A percentile compares a stretch with the other conserved stretches of the same genome.
These are phyloP conservation scores for Sporothrix globosa DNA, from an alignment of 2,329 filamentous ascomycete species.

Conservation along the genomic window DNA sequence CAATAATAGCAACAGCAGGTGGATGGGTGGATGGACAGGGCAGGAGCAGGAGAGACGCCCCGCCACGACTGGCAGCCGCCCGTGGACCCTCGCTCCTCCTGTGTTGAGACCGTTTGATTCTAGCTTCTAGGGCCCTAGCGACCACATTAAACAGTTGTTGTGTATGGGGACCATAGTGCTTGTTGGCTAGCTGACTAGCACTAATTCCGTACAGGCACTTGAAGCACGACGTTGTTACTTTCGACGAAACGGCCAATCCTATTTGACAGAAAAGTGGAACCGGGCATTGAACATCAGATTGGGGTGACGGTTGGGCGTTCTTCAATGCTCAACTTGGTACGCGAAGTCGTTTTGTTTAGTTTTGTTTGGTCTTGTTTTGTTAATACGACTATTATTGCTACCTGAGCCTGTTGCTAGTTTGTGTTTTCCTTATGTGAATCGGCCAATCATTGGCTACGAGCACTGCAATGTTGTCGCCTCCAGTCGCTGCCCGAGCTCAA, in stretches of 20 bases:
- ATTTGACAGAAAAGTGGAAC: background rate
- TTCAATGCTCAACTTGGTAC: background rate
- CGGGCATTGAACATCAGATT: background rate
- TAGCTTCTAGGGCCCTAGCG: conserved; percentile 15
- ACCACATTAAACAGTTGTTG: conserved; percentile 4
- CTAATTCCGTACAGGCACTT: background rate
- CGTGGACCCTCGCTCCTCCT: background rate
- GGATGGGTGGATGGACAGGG: conserved; percentile 15
- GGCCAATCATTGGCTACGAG: background rate
- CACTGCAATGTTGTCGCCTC: background rate
- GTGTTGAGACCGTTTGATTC: conserved; percentile 13
- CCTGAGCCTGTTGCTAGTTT: background rate
- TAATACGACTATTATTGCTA: background rate
- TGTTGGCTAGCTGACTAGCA: background rate
- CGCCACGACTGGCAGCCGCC: conserved; percentile 10
- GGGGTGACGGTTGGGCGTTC: background rate
- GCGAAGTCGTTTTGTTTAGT: background rate
- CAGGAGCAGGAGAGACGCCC: conserved; percentile 17
- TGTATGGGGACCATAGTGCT: background rate
- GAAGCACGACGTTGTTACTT: background rate
- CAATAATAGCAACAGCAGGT: background rate
- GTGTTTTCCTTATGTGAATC: background rate
- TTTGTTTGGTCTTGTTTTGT: conserved; percentile 1
- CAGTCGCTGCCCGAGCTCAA: conserved; percentile 17
- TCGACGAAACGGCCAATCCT: background rate